Evolutionary conservation across 768 basidiomycete species (phyloP).

Genomic region (Termitomyces eurrhizus): DNA sequence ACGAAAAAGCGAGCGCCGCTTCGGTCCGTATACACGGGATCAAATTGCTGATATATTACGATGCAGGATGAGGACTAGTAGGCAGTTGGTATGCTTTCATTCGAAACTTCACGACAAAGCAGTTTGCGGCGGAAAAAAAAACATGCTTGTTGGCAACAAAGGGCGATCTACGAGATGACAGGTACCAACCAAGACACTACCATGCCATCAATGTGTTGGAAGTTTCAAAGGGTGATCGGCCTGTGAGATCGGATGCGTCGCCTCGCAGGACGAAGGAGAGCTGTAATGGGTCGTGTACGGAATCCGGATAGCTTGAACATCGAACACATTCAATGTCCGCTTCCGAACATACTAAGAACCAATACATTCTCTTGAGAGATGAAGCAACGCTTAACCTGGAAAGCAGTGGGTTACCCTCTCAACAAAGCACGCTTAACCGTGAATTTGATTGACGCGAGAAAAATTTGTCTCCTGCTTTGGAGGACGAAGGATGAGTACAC

Average conservation of each 20-base stretch:
- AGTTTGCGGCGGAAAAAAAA: background rate
- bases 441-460: background rate
- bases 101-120: background rate
- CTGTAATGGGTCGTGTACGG: background rate
- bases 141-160: background rate
- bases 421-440: background rate
- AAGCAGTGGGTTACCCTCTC: background rate
- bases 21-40: constrained; percentile 1
- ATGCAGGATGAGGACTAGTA: background rate
- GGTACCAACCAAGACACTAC: background rate
- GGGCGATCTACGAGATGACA: background rate
- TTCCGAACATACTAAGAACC: background rate
- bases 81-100: background rate
- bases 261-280: background rate
- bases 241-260: background rate
- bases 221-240: background rate
- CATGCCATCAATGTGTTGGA: background rate
- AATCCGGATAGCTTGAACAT: background rate
- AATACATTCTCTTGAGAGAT: background rate
- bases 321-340: background rate
- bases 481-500: background rate
- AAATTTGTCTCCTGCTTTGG: background rate
- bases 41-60: background rate
- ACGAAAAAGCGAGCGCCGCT: background rate
- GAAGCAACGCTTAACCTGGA: no score